phyloP scores from a whole-genome alignment of 805 yeast species.

The Ogataea chonburiensis region DNA sequence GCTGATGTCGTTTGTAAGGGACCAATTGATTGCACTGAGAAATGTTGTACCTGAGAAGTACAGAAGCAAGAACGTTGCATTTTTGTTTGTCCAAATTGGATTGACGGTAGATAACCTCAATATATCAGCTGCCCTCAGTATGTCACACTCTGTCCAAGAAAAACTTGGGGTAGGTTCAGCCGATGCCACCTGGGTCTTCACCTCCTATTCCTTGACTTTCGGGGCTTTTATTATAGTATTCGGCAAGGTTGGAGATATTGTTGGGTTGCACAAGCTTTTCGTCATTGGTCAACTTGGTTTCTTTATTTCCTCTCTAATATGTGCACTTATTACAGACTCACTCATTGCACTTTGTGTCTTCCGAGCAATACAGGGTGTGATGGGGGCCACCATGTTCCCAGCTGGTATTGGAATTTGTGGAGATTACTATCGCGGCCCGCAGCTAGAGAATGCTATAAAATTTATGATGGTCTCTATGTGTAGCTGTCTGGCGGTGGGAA shows the following conservation, averaged over 20 bases:
- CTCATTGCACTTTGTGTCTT: conserved; percentile 39
- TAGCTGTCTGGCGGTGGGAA: conserved; percentile 39
- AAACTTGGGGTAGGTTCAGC: not conserved
- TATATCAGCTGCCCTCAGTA: not conserved
- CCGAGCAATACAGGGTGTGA: conserved; percentile 45
- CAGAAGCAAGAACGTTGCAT: not conserved
- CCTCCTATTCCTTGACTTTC: conserved; percentile 43
- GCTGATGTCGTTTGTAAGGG: too few relatives aligned
- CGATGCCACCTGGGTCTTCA: conserved; percentile 38
- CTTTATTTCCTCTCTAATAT: conserved; percentile 31
- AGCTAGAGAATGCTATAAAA: conserved; percentile 30
- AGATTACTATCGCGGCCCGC: conserved; percentile 29
- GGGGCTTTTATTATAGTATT: conserved; percentile 42
- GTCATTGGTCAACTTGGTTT: conserved; percentile 17
- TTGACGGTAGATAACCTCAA: not conserved
- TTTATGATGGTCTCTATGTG: conserved; percentile 18
- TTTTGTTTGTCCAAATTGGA: conserved; percentile 11
- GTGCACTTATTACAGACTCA: conserved; percentile 35
- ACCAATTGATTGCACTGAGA: too few relatives aligned
- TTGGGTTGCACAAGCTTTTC: conserved; percentile 38
- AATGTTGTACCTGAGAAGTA: too few relatives aligned
- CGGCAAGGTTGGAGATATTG: conserved; percentile 42
- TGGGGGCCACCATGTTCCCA: conserved; percentile 43
- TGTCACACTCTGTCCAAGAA: not conserved
- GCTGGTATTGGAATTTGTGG: conserved; percentile 25